Evolutionary conservation across 192 early-diverging fungal genomes (phyloP), one percentile per base, ranked within the genome.

Genomic region (Chytriomyces sp.): DNA sequence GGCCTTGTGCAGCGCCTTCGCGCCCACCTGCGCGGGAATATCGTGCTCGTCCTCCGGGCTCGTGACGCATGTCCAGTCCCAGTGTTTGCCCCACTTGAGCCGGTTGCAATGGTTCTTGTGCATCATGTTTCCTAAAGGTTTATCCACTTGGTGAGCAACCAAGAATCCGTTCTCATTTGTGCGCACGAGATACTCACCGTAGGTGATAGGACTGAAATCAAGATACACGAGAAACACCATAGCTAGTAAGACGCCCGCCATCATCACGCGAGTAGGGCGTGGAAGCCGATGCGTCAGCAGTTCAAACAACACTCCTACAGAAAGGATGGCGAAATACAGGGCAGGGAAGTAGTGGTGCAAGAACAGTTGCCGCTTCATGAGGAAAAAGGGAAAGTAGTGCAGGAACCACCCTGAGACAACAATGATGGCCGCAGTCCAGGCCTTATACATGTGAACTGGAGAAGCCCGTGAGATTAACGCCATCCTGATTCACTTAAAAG

Each of bases 331-430:
- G 77, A 96, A 92, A 81, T 94, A 96, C 10, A 96, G 83, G 7
- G 95, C 90, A 4, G 96, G 95, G n/a, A 96, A 85, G 75, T 97
- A 98, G 73, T 98, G 95, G 75, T 97, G 95, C 39, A 95, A 78
- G 78, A 98, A 96, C 39, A 93, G 82, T 77, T 94, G 92, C 34
- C 94, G 93, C 25, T 81, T 82, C 93, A 97, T 94, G 19, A 94
- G 72, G 80, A 91, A 94, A 78, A 97, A 97, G 19, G 94, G 93
- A 8, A 92, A 39, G 75, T 92, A 96, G 80, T 97, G 95, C 41
- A 92, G 78, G 22, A 77, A 70, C 94, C 94, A 98, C 12, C 88
- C 93, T 12, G 88, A 52, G 30, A 89, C 83, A 44, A 91, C 83
- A 64, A 95, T 90, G 17, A 64, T 30, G 39, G 60, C 63, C 10